Base-by-base conservation (phyloP, 179 eudicot species). In the Pouteria campechiana region DNA sequence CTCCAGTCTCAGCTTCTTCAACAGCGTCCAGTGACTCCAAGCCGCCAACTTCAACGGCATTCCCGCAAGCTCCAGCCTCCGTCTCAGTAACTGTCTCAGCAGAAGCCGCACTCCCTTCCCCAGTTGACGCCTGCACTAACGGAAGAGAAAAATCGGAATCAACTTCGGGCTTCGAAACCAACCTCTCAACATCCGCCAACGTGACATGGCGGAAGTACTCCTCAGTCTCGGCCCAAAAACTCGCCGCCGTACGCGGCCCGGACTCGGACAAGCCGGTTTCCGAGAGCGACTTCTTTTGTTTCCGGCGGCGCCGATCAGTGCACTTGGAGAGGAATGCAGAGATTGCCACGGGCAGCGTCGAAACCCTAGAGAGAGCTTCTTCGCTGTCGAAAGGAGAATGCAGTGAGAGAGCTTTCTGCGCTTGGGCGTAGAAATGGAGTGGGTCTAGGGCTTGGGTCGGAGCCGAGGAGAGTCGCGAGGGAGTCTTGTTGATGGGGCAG, bases 301-400 rank as follows among this genome's bases (percentile, higher is more conserved):
- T n/a, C 68, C 84, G 65, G 55, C 61, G 76, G 57, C 78, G 58
- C 60, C 82, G 64, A 60, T 90, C 98, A 23, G 67, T 14, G 19
- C 67, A 74, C 55, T 52, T 82, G 16, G 52, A 44, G 67, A 87
- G 57, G 57, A 72, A 73, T 25, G 64, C 62, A 1, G 79, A 78
- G 42, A 90, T 48, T 23, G 68, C 82, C 56, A 63, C 69, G 1
- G 98, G 96, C 2, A 90, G 71, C 42, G 68, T 73, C 20, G 62
- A 49, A 1, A 55, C 57, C 37, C 55, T 55, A 1, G 73, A 60
- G 23, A 30, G 54, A 13, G 68, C 65, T 37, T 78, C 95, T 13
- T 74, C 76, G 0, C 73, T 39, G 60, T 90, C 98, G 14, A 82
- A 90, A 6, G 98, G 96, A 10, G 83, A 90, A 24, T 81, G 81